A percentile compares a stretch with the other conserved stretches of the same genome.
Conservation (phyloP, 2,329 filamentous ascomycete genomes). For the Exophiala xenobiotica region DNA sequence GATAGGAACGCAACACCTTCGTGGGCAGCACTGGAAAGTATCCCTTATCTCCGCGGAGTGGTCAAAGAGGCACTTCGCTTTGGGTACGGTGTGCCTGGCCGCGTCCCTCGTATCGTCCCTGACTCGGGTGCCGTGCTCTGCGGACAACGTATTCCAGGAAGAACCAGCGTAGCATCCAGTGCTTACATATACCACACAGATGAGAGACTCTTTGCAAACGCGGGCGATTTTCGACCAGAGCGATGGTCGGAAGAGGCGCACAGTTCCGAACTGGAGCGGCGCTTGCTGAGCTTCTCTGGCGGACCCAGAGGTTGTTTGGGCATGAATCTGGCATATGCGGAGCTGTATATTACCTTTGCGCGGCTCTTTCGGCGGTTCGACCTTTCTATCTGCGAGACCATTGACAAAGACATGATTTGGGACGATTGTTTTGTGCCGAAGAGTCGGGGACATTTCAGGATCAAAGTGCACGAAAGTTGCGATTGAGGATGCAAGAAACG, state of each 20-base stretch:
- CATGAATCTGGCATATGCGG: slow-evolving; percentile 34
- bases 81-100: slow-evolving; percentile 9
- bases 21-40: slow-evolving; percentile 13
- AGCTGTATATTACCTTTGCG: slow-evolving; percentile 36
- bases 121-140: neutral
- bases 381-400: slow-evolving; percentile 33
- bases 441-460: slow-evolving; percentile 14
- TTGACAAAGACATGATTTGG: slow-evolving; percentile 33
- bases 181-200: slow-evolving; percentile 14
- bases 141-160: slow-evolving; percentile 7
- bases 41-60: slow-evolving; percentile 15
- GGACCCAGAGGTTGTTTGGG: slow-evolving; percentile 28
- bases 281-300: slow-evolving; percentile 17
- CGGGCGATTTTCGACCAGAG: slow-evolving; percentile 18
- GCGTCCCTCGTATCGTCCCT: neutral
- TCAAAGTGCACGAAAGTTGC: no score
- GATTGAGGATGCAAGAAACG: no score
- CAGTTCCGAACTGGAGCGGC: slow-evolving; percentile 11
- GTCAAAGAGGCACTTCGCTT: slow-evolving; percentile 17
- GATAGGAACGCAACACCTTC: neutral
- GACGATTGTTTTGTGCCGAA: slow-evolving; percentile 27
- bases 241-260: slow-evolving; percentile 12
- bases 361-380: slow-evolving; percentile 36
- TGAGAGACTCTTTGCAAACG: slow-evolving; percentile 11
- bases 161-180: neutral